Percentiles rank a stretch among this genome's conserved stretches.
These are phyloP conservation scores for Sporobolomyces phaffii DNA, from an alignment of 768 basidiomycete species.

Conservation along the genomic window DNA sequence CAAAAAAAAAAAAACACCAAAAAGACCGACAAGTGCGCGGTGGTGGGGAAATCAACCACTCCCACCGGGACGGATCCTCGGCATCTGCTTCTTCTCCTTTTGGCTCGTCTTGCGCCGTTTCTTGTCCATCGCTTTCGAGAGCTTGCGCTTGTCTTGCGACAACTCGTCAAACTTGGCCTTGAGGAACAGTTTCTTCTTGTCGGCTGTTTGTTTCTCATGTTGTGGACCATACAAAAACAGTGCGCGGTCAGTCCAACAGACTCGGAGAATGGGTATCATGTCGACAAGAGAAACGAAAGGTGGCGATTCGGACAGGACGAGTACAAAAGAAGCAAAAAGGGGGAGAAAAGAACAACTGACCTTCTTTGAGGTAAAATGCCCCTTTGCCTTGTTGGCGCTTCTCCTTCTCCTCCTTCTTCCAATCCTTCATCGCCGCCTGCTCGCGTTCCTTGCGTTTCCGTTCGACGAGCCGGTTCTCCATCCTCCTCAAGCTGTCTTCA, in stretches of 20 bases:
- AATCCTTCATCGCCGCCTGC: slow-evolving; percentile 22
- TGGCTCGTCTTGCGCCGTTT: slow-evolving; percentile 32
- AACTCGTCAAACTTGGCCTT: slow-evolving; percentile 39
- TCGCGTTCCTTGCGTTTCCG: slow-evolving; percentile 28
- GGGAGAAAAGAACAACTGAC: slow-evolving; percentile 2
- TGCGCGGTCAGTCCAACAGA: too few species aligned
- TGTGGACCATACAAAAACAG: neutral
- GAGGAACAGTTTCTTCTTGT: slow-evolving; percentile 32
- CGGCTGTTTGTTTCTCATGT: too few species aligned
- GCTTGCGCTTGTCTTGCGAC: slow-evolving; percentile 35
- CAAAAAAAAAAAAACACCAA: too few species aligned
- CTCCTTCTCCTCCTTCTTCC: slow-evolving; percentile 32
- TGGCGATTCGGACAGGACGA: too few species aligned
- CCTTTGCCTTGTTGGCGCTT: slow-evolving; percentile 32
- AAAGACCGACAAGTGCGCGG: too few species aligned
- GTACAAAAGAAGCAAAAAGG: too few species aligned
- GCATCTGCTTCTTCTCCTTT: slow-evolving; percentile 40
- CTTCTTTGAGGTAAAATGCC: slow-evolving; percentile 35
- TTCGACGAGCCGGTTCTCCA: slow-evolving; percentile 34
- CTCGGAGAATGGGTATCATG: too few species aligned
- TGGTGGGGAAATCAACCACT: too few species aligned
- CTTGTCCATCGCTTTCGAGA: slow-evolving; percentile 39
- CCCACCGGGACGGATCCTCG: slow-evolving; percentile 21
- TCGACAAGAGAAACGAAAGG: too few species aligned
- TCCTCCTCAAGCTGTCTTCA: slow-evolving; percentile 32